A percentile compares a stretch with the other conserved stretches of the same genome.
These are phyloP conservation scores for Backusella mclennaniae DNA, from an alignment of 192 early-diverging fungal species.

Conservation along the genomic window DNA sequence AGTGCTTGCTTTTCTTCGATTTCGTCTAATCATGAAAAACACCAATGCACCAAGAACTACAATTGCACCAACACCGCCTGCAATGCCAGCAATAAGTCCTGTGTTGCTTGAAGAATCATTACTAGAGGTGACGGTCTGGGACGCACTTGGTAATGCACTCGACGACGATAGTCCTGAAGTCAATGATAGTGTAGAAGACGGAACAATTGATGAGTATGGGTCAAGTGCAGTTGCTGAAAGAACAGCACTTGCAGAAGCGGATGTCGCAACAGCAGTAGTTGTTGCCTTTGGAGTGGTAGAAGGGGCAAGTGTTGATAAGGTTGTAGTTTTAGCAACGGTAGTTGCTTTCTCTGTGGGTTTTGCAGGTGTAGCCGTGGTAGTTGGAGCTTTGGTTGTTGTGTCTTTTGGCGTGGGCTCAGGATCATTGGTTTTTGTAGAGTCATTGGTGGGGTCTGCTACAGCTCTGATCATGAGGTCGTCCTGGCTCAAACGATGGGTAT, in stretches of 20 bases:
- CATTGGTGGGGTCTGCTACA: neutral
- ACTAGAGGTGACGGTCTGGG: neutral
- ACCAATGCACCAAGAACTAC: slow-evolving; percentile 6
- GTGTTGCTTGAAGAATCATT: neutral
- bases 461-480: neutral
- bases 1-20: slow-evolving; percentile 10
- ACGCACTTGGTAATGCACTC: neutral
- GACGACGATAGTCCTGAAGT: neutral
- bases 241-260: neutral
- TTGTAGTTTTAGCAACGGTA: neutral
- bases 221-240: neutral
- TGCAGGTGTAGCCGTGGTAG: neutral
- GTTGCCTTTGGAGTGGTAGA: neutral
- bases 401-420: neutral
- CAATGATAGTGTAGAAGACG: neutral
- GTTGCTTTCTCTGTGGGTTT: neutral
- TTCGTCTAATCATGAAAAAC: slow-evolving; percentile 5
- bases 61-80: slow-evolving; percentile 5
- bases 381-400: neutral
- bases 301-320: neutral
- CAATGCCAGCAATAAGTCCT: slow-evolving; percentile 15
- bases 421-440: neutral
- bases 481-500: neutral
- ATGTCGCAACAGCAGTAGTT: neutral
- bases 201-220: neutral